Conservation (phyloP, 768 basidiomycete species). For the Hygrophorus pudorinus region DNA sequence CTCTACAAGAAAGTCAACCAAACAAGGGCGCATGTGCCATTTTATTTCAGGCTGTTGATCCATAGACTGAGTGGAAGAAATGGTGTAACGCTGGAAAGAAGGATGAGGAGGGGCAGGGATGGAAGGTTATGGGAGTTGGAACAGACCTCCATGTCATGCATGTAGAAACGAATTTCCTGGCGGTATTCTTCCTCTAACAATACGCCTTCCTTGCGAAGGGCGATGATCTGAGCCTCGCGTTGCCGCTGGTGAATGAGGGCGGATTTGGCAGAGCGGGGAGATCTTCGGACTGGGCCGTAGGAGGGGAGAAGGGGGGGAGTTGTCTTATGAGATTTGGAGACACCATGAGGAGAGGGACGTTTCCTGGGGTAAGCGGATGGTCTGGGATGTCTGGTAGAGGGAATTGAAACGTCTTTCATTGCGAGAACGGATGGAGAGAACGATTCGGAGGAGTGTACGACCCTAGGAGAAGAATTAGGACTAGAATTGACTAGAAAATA, state of each 20-base stretch:
- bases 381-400: slow-evolving; percentile 51
- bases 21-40: slow-evolving; percentile 99
- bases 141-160: slow-evolving; percentile 98
- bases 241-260: slow-evolving; percentile 55
- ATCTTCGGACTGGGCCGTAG: slow-evolving; percentile 42
- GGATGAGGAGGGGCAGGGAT: slow-evolving; percentile 11
- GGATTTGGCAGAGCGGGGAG: slow-evolving; percentile 57
- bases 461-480: slow-evolving; percentile 23
- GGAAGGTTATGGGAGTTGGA: not conserved
- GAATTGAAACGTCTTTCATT: slow-evolving; percentile 71
- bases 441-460: slow-evolving; percentile 32
- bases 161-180: slow-evolving; percentile 86
- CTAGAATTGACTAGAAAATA: slow-evolving; percentile 14
- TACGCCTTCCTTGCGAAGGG: slow-evolving; percentile 61
- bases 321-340: slow-evolving; percentile 57
- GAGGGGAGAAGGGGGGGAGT: slow-evolving; percentile 32
- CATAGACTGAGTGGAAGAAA: slow-evolving; percentile 92
- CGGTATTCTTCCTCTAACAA: slow-evolving; percentile 93
- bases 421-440: slow-evolving; percentile 26
- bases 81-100: slow-evolving; percentile 57
- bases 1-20: slow-evolving; percentile 98
- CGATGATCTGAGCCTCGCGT: slow-evolving; percentile 58
- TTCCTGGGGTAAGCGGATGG: slow-evolving; percentile 73
- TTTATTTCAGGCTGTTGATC: slow-evolving; percentile 98
- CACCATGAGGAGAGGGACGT: slow-evolving; percentile 73